Base-by-base conservation (phyloP, 805 yeast genomes). In the Zygotorulaspora florentina region DNA sequence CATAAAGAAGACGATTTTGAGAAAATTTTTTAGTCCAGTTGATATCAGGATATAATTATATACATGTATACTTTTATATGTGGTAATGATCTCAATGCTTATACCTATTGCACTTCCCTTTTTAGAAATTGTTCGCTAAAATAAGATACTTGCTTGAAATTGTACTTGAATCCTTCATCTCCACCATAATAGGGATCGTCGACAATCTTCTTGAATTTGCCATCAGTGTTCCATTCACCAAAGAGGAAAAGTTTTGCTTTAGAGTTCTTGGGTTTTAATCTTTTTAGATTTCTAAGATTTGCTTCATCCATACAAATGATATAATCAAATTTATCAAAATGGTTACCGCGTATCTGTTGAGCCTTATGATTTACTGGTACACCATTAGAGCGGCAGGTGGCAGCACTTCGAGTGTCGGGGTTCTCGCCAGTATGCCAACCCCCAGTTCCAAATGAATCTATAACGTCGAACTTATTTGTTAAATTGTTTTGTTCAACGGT, bases 131-230 rank as follows among this genome's bases (percentile, higher is more conserved):
- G 81, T 53, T 83, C 78, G 46, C 87, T 79, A 62, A 91, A 91
- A 55, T 85, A 89, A 9, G 69, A 60, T 41, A 89, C 73, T 61
- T 90, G 98, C 45, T 75, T 61, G 61, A 81, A 90, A 64, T 86
- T 87, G 46, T 70, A 74, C 64, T 87, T 93, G 61, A 90, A 90
- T 1, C 96, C 96, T 53, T 79, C 75, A 16, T 68, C 69, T 0
- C 95, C 96, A 4, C 97, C 97, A 59, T 90, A 91, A 64, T 91
- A 90, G 1, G 98, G 98, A 64, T 90, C 98, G 44, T 80, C 86
- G 5, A 90, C 90, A 28, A 86, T 78, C 29, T 65, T 71, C 15
- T 71, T 71, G 48, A 74, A 77, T 34, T 68, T 64, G 1, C 65
- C 51, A 56, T 78, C 79, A 0, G 78, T 76, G 46, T 79, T 74